Evolutionary conservation across 1,139 yeast genomes (phyloP).

Genomic region (Sugiyamaella grinbergsii): DNA sequence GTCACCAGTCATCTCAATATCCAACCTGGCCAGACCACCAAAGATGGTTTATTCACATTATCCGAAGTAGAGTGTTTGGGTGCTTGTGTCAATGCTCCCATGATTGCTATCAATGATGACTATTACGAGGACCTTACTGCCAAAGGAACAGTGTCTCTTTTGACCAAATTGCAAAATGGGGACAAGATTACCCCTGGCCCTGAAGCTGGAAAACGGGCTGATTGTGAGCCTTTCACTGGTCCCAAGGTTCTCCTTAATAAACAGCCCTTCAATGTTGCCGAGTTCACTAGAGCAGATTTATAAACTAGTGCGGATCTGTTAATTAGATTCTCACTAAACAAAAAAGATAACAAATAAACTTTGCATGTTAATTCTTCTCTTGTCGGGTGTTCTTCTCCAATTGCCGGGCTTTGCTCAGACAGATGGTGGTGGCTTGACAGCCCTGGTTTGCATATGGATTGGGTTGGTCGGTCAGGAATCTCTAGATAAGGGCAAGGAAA

Average conservation of each 20-base stretch:
- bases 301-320: background rate
- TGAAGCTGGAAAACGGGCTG: slow-evolving; percentile 57
- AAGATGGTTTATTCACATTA: slow-evolving; percentile 74
- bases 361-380: background rate
- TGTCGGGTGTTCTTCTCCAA: background rate
- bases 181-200: slow-evolving; percentile 67
- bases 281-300: slow-evolving; percentile 50
- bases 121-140: slow-evolving; percentile 81
- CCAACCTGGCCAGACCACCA: slow-evolving; percentile 78
- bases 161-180: slow-evolving; percentile 68
- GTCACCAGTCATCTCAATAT: slow-evolving; percentile 62
- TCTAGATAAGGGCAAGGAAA: too few species aligned
- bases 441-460: too few species aligned
- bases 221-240: slow-evolving; percentile 79
- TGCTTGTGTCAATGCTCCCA: slow-evolving; percentile 91
- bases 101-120: slow-evolving; percentile 83
- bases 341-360: background rate
- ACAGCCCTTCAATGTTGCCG: slow-evolving; percentile 69
- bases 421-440: background rate
- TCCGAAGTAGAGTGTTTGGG: slow-evolving; percentile 93
- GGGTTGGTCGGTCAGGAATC: too few species aligned
- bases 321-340: background rate
- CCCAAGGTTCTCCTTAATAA: slow-evolving; percentile 61
- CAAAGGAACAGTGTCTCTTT: slow-evolving; percentile 60
- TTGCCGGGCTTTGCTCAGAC: background rate